phyloP scores from a whole-genome alignment of 371 early-diverging fungal species.

The Rhizopus arrhizus region DNA sequence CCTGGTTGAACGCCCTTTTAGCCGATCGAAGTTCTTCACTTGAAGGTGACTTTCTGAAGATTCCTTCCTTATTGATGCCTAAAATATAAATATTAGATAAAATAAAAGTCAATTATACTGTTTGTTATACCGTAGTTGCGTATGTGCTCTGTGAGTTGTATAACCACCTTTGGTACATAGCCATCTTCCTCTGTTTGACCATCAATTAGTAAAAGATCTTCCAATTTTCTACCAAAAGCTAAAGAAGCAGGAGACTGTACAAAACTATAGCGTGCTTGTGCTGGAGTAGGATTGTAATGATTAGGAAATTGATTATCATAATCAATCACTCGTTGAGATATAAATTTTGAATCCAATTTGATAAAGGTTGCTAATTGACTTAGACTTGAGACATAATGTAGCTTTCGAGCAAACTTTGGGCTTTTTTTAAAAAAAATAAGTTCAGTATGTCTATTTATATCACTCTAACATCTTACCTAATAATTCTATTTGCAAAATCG shows the following conservation, averaged over 20 bases:
- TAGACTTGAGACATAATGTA: conserved; percentile 77
- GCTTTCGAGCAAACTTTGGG: conserved; percentile 91
- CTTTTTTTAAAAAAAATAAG: conserved; percentile 43
- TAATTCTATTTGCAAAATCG: conserved; percentile 50
- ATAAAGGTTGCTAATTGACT: conserved; percentile 68
- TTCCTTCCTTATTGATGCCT: conserved; percentile 83
- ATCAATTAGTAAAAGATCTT: conserved; percentile 38
- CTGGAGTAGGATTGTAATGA: conserved; percentile 3
- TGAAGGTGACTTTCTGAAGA: conserved; percentile 86
- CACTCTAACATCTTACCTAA: conserved; percentile 32
- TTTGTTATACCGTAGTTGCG: conserved; percentile 30
- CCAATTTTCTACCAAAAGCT: conserved; percentile 41
- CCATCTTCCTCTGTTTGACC: conserved; percentile 2
- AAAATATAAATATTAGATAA: background rate
- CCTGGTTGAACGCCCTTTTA: conserved; percentile 71
- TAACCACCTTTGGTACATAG: conserved; percentile 42
- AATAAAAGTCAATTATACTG: background rate
- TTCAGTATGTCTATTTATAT: background rate
- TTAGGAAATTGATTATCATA: conserved; percentile 46
- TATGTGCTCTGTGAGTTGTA: conserved; percentile 36
- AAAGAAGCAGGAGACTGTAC: conserved; percentile 30
- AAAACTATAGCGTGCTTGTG: background rate
- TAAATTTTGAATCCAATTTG: conserved; percentile 70
- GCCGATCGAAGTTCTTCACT: conserved; percentile 56
- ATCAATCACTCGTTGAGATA: conserved; percentile 78